Conservation (phyloP, 495 filamentous ascomycete genomes). For the Physcia stellaris region DNA sequence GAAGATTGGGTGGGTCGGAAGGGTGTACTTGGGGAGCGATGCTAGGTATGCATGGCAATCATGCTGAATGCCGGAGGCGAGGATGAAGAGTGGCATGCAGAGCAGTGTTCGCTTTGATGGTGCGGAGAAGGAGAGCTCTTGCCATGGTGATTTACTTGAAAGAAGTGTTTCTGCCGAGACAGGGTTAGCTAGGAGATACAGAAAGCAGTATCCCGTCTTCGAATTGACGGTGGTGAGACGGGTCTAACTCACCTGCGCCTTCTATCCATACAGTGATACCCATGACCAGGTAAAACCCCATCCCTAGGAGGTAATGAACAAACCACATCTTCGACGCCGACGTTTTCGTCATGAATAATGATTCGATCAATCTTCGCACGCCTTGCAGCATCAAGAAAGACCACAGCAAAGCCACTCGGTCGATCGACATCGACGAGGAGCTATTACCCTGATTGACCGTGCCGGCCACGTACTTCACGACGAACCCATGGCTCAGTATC, state of each 20-base stretch:
- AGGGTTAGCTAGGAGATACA: no score
- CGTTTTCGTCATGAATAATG: slow-evolving; percentile 43
- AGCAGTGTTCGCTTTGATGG: slow-evolving; percentile 47
- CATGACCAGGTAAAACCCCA: slow-evolving; percentile 61
- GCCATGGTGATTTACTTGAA: slow-evolving; percentile 18
- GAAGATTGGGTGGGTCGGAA: slow-evolving; percentile 65
- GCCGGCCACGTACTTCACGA: slow-evolving; percentile 21
- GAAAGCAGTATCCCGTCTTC: neutral
- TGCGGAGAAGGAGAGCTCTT: slow-evolving; percentile 24
- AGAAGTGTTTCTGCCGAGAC: no score
- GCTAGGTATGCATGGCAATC: slow-evolving; percentile 69
- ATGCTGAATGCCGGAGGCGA: slow-evolving; percentile 67
- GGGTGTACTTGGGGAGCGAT: slow-evolving; percentile 67
- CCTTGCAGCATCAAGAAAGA: slow-evolving; percentile 61
- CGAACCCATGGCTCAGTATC: slow-evolving; percentile 40
- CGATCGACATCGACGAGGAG: slow-evolving; percentile 40
- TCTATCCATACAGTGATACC: slow-evolving; percentile 77
- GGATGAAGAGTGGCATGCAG: slow-evolving; percentile 51
- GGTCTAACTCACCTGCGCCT: slow-evolving; percentile 51
- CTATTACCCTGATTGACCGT: neutral
- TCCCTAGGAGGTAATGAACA: slow-evolving; percentile 64
- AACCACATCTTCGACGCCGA: slow-evolving; percentile 70
- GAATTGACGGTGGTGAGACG: neutral
- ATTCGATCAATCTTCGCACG: slow-evolving; percentile 61
- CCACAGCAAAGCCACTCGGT: slow-evolving; percentile 58